Conservation (phyloP, 2,329 filamentous ascomycete genomes). For the Scedosporium aurantiacum region DNA sequence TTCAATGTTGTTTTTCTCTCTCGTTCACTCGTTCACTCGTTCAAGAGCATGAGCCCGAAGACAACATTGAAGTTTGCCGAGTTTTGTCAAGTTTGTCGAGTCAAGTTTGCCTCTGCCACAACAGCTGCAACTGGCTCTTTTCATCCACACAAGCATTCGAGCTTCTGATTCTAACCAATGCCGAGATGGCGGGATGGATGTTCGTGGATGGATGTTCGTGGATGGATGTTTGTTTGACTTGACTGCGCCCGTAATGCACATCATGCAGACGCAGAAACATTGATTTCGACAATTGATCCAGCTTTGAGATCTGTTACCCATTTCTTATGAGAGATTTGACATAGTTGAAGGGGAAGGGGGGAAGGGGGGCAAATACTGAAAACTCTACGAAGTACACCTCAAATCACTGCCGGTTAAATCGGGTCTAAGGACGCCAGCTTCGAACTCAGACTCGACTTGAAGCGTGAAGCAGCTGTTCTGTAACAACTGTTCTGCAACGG, state of each 20-base stretch:
- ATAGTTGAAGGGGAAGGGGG: background rate
- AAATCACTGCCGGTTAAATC: slow-evolving; percentile 1
- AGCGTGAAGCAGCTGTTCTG: background rate
- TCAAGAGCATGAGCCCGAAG: too few species aligned
- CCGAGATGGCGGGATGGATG: background rate
- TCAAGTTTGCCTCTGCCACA: background rate
- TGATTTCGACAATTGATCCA: too few species aligned
- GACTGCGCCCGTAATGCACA: too few species aligned
- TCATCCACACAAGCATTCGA: background rate
- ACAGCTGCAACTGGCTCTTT: background rate
- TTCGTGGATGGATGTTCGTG: too few species aligned
- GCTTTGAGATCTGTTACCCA: too few species aligned
- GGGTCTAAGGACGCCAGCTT: background rate
- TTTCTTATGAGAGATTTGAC: too few species aligned
- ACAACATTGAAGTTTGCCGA: background rate
- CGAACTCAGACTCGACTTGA: background rate
- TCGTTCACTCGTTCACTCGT: too few species aligned
- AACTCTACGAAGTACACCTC: background rate
- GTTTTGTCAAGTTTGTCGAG: background rate
- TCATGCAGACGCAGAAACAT: too few species aligned
- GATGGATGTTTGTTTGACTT: too few species aligned
- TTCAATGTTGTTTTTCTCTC: too few species aligned
- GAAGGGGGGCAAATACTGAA: background rate
- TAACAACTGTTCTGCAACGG: background rate
- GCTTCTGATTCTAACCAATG: background rate